phyloP scores from a whole-genome alignment of 2,329 filamentous ascomycete genomes.

The Ampelomyces quisqualis region DNA sequence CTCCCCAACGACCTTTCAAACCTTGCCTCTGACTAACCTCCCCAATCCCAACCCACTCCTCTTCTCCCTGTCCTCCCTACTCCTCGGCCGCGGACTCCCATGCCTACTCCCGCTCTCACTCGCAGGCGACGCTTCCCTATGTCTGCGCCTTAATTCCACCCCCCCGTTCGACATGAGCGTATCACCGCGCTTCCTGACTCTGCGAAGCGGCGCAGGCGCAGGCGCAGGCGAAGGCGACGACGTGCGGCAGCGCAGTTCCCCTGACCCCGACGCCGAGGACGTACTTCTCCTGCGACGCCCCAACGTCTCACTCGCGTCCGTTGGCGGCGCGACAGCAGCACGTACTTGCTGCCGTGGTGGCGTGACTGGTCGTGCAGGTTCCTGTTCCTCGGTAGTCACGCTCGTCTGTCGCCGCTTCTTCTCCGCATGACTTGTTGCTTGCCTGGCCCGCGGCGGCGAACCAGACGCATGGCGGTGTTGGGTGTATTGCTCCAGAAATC shows the following conservation, averaged over 20 bases:
- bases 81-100: slow-evolving; percentile 13
- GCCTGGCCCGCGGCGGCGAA: slow-evolving; percentile 4
- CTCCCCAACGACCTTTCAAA: slow-evolving; percentile 7
- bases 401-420: slow-evolving; percentile 1
- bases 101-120: slow-evolving; percentile 10
- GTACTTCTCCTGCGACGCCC: slow-evolving; percentile 3
- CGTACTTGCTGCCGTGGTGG: not conserved
- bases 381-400: slow-evolving; percentile 2
- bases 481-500: slow-evolving; percentile 23
- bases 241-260: slow-evolving; percentile 1
- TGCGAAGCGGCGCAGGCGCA: slow-evolving; percentile 8
- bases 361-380: slow-evolving; percentile 1
- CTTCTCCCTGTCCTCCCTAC: slow-evolving; percentile 10
- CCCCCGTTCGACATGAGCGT: slow-evolving; percentile 21
- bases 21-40: slow-evolving; percentile 16
- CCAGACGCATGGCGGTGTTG: slow-evolving; percentile 8
- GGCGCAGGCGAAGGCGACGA: too few species aligned
- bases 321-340: slow-evolving; percentile 5
- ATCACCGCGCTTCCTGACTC: slow-evolving; percentile 25
- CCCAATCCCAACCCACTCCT: slow-evolving; percentile 7
- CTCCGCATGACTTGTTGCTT: not conserved
- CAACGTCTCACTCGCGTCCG: slow-evolving; percentile 7
- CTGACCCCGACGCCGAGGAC: not conserved
- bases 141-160: slow-evolving; percentile 13
- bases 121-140: slow-evolving; percentile 11